Evolutionary conservation across 306 rosid species (phyloP), one percentile per base, ranked within the genome.

Genomic region (Nissolia schottii): DNA sequence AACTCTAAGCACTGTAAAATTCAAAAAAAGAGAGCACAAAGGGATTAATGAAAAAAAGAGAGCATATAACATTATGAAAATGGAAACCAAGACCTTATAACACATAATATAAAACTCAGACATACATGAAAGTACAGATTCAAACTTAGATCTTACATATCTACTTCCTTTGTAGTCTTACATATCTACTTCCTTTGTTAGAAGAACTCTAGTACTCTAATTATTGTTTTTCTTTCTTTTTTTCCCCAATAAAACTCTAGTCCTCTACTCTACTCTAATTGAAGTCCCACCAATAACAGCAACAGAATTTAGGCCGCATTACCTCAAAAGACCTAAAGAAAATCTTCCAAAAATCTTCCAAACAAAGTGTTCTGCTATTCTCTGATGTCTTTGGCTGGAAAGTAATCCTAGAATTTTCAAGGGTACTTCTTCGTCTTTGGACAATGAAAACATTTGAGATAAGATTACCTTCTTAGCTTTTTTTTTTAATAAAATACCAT

Each of bases 1-100:
- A 64, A 7, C 69, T 79, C 74, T 90, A 63, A 88, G 80, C 38
- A 16, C 95, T 90, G 87, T 57, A 56, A 79, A 78, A 34, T 54
- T 35, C 57, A 41, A 70, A 75, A 66, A 35, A 5, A 57, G 49
- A 35, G 43, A 66, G 15, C 31, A 31, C 20, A 28, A 5, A 65
- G n/a, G 16, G 18, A 58, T 37, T 29, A 66, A 64, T 20, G 20
- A 61, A 37, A 37, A 37, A 16, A 16, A 45, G 19, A 37, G 14
- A 74, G 41, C 69, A 34, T 2, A 28, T 32, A 67, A 64, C 3
- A 64, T 25, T 13, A 22, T 60, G 38, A 34, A 58, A 62, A 51
- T 53, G 37, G 38, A 75, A 55, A 63, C 34, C 3, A 31, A 20
- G 35, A 60, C 20, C 54, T 41, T 43, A 57, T 37, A 65, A 2